A percentile compares a stretch with the other conserved stretches of the same genome.
phyloP scores from a whole-genome alignment of 805 yeast species.

The Candida odintsovae region DNA sequence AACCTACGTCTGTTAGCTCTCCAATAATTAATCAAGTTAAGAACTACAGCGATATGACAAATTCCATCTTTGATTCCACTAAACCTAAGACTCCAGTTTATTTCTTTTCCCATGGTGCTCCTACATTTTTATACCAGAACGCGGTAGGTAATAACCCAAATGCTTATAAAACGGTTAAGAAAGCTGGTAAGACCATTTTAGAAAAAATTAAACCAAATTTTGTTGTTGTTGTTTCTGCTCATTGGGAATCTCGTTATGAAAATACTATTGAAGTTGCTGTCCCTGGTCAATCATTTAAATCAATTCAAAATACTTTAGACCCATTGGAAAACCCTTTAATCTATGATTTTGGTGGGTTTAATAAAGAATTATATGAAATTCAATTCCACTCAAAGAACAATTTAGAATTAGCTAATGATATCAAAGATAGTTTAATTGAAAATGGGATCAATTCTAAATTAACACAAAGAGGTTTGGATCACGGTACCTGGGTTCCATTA shows the following conservation, averaged over 20 bases:
- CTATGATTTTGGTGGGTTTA: constrained; percentile 76
- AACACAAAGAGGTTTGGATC: constrained; percentile 66
- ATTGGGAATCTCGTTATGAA: constrained; percentile 54
- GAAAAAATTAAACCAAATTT: constrained; percentile 54
- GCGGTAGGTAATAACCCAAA: constrained; percentile 47
- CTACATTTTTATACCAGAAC: constrained; percentile 61
- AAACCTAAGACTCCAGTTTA: constrained; percentile 44
- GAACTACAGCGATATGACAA: not conserved
- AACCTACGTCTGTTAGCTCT: not conserved
- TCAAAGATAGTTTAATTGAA: constrained; percentile 34
- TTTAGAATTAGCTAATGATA: constrained; percentile 35
- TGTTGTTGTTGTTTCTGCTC: constrained; percentile 66
- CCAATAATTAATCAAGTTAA: not conserved
- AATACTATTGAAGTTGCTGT: constrained; percentile 44
- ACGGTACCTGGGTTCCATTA: constrained; percentile 79
- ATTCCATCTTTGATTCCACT: constrained; percentile 11
- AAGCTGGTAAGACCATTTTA: constrained; percentile 48
- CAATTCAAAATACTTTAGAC: constrained; percentile 1
- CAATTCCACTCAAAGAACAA: constrained; percentile 50
- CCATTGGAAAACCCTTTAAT: constrained; percentile 47
- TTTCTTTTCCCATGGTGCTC: constrained; percentile 82
- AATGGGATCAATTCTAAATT: constrained; percentile 40
- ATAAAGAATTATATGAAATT: constrained; percentile 55
- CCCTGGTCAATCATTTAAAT: constrained; percentile 24
- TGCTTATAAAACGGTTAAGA: constrained; percentile 48